These are phyloP conservation scores for Leptosphaerulina australis DNA, from an alignment of 2,329 filamentous ascomycete genomes.

Conservation along the genomic window DNA sequence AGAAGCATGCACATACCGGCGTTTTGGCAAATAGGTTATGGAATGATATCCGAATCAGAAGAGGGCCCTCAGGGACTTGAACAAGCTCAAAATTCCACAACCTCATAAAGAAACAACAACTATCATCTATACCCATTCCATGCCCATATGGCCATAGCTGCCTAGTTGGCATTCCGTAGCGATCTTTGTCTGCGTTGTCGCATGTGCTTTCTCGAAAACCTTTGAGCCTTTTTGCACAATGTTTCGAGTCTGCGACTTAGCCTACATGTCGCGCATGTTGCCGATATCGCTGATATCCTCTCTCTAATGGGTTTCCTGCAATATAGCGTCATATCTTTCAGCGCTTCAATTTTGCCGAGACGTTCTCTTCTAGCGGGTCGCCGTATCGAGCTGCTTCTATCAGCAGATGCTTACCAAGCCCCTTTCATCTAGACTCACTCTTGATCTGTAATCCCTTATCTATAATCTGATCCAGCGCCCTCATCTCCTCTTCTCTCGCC, in stretches of 20 bases:
- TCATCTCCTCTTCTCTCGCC: constrained; percentile 44
- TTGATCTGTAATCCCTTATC: constrained; percentile 44
- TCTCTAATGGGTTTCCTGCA: neutral
- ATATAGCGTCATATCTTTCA: constrained; percentile 22
- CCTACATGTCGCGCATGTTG: too few species aligned
- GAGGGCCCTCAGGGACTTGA: neutral
- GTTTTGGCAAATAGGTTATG: constrained; percentile 22
- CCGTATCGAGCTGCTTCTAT: constrained; percentile 41
- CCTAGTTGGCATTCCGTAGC: neutral
- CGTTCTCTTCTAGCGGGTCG: constrained; percentile 44
- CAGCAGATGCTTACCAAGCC: constrained; percentile 4
- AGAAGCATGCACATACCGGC: constrained; percentile 37
- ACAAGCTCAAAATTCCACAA: neutral
- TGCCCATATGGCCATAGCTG: neutral
- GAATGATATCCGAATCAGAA: neutral
- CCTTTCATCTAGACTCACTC: constrained; percentile 27
- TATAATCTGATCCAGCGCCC: constrained; percentile 44
- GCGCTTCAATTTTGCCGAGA: constrained; percentile 34
- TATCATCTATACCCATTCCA: neutral
- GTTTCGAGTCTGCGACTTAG: neutral
- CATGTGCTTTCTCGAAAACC: neutral
- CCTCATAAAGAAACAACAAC: neutral
- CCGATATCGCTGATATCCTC: neutral
- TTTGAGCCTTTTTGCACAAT: neutral
- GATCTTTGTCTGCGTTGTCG: neutral